These are phyloP conservation scores for Thalia dealbata DNA, from an alignment of 176 grass and related monocot species.

Conservation along the genomic window DNA sequence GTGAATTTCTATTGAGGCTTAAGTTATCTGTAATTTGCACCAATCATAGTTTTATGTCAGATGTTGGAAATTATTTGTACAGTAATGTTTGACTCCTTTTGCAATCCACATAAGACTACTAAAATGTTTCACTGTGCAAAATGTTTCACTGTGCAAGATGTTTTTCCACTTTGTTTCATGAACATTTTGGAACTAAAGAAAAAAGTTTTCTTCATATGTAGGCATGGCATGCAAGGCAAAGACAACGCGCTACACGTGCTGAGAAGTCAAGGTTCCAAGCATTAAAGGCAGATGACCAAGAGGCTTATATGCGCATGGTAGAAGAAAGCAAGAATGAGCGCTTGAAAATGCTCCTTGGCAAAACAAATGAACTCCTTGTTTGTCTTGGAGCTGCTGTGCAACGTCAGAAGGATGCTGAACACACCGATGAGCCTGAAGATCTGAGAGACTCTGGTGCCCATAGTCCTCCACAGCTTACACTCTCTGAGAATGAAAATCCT, in stretches of 20 bases:
- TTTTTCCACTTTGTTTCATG: no score
- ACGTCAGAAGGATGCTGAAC: conserved; percentile 72
- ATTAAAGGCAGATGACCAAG: conserved; percentile 89
- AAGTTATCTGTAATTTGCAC: no score
- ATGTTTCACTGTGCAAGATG: no score
- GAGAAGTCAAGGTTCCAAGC: conserved; percentile 80
- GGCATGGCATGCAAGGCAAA: conserved; percentile 93
- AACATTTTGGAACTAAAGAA: no score
- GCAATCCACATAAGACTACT: no score
- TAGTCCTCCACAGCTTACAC: conserved; percentile 32
- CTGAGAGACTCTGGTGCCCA: conserved; percentile 47
- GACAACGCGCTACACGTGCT: conserved; percentile 63
- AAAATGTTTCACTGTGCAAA: no score
- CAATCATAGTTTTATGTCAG: no score
- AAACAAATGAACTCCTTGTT: conserved; percentile 95
- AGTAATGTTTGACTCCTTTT: no score
- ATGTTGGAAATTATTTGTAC: no score
- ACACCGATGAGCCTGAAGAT: conserved; percentile 35
- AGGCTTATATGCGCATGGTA: conserved; percentile 91
- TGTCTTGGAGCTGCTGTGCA: conserved; percentile 91
- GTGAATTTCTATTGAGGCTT: no score
- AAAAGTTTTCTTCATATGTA: conserved; percentile 2
- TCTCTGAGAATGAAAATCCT: conserved; percentile 36
- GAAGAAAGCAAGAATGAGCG: conserved; percentile 99
- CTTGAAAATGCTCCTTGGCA: conserved; percentile 83